These are phyloP conservation scores for Pythium pyrilobum DNA, from an alignment of 352 stramenopile species.

Conservation along the genomic window DNA sequence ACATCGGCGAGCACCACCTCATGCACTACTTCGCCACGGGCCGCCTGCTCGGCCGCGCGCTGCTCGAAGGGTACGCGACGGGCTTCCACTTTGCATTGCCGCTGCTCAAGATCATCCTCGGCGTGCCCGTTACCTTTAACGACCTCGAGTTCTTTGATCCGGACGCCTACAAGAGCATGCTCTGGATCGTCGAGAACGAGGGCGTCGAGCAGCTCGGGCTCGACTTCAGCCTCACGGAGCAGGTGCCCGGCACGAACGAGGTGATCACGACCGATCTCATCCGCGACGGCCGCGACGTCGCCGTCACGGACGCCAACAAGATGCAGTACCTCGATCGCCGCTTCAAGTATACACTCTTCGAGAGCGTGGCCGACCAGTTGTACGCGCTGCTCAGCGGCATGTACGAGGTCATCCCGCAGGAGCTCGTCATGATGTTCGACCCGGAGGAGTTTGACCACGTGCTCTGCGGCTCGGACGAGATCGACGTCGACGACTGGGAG, in stretches of 20 bases:
- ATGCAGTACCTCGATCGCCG: conserved; percentile 89
- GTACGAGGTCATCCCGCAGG: conserved; percentile 94
- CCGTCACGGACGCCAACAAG: conserved; percentile 94
- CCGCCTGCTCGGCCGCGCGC: conserved; percentile 22
- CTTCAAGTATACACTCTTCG: conserved; percentile 55
- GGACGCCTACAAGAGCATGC: conserved; percentile 23
- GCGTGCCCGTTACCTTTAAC: conserved; percentile 85
- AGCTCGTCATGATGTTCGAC: conserved; percentile 95
- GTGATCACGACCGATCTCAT: conserved; percentile 46
- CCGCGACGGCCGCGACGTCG: conserved; percentile 35
- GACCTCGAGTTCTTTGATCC: conserved; percentile 75
- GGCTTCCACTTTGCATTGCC: conserved; percentile 86
- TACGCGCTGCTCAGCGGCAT: conserved; percentile 87
- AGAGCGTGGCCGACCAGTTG: conserved; percentile 49
- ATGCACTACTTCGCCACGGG: conserved; percentile 24
- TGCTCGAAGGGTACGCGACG: conserved; percentile 80
- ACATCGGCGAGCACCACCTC: conserved; percentile 28
- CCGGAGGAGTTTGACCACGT: conserved; percentile 97
- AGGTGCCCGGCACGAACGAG: conserved; percentile 22
- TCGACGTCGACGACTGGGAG: conserved; percentile 96
- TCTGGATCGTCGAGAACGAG: conserved; percentile 25
- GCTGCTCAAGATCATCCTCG: conserved; percentile 93
- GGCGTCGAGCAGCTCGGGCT: conserved; percentile 28
- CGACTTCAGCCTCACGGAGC: conserved; percentile 50
- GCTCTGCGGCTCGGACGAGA: conserved; percentile 94